Conservation (phyloP, 2,329 filamentous ascomycete genomes). For the Calonectria ilicicola region DNA sequence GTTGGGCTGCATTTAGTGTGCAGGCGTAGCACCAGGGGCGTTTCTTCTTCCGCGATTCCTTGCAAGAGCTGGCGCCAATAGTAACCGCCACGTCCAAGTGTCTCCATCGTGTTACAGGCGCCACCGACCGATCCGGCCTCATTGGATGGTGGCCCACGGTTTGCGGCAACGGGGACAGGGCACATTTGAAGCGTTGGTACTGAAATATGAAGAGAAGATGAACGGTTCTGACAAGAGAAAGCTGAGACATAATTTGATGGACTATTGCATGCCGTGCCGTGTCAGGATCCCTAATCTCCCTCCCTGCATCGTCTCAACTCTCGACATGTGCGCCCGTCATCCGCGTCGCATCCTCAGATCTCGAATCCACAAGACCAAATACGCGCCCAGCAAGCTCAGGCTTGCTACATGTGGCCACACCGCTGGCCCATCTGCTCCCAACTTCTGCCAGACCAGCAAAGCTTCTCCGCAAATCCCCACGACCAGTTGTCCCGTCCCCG, state of each 20-base stretch:
- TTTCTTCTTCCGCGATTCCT: not conserved
- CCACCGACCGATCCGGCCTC: not conserved
- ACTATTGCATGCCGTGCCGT: not conserved
- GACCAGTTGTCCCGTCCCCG: constrained; percentile 22
- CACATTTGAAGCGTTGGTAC: not conserved
- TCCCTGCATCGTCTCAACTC: not conserved
- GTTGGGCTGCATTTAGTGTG: no score
- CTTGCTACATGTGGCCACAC: constrained; percentile 15
- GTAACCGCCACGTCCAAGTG: constrained; percentile 1
- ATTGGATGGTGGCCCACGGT: constrained; percentile 12
- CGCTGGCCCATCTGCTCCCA: not conserved
- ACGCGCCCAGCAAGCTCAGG: not conserved
- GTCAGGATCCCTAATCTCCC: not conserved
- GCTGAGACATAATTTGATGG: not conserved
- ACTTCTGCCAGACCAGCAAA: constrained; percentile 15
- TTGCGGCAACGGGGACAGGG: not conserved
- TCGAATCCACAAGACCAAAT: constrained; percentile 13
- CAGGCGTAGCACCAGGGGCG: no score
- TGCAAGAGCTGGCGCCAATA: constrained; percentile 1
- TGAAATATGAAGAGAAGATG: not conserved
- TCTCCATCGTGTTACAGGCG: constrained; percentile 12
- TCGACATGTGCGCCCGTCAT: not conserved
- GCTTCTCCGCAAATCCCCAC: constrained; percentile 22
- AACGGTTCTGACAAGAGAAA: not conserved
- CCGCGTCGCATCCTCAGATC: constrained; percentile 7